phyloP scores from a whole-genome alignment of 257 asterid genomes.

The Solanum medicagineum region DNA sequence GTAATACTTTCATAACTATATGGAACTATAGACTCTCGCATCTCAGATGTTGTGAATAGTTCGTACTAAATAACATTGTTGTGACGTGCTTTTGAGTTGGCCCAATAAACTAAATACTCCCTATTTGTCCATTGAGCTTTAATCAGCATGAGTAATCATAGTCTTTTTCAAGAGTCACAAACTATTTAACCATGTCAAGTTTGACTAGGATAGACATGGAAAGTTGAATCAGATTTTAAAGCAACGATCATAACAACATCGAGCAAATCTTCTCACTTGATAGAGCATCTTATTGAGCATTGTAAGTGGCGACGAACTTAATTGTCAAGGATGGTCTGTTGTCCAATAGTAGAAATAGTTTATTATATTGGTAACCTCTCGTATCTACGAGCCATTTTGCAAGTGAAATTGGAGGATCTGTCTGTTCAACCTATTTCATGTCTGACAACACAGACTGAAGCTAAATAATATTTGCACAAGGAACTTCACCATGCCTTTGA shows the following conservation, averaged over 20 bases:
- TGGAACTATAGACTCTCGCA: not conserved
- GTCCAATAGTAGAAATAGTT: not conserved
- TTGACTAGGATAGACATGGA: not conserved
- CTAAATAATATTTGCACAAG: not conserved
- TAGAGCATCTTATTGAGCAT: not conserved
- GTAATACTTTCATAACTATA: not conserved
- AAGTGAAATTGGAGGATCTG: not conserved
- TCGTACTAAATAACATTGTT: not conserved
- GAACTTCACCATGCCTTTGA: not conserved
- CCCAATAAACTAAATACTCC: not conserved
- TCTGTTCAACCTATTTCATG: not conserved
- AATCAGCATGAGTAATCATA: not conserved
- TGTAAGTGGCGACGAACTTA: not conserved
- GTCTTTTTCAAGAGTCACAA: not conserved
- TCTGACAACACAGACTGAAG: not conserved
- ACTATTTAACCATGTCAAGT: not conserved
- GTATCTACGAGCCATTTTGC: not conserved
- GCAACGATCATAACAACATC: not conserved
- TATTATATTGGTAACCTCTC: not conserved
- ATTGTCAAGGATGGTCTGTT: not conserved
- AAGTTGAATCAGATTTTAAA: not conserved
- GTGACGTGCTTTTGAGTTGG: not conserved
- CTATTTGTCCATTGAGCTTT: not conserved
- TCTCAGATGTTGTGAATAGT: not conserved
- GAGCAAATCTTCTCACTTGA: not conserved